Evolutionary conservation across 345 rosid species (phyloP), one percentile per base, ranked within the genome.

Genomic region (Capsella bursapastoris): DNA sequence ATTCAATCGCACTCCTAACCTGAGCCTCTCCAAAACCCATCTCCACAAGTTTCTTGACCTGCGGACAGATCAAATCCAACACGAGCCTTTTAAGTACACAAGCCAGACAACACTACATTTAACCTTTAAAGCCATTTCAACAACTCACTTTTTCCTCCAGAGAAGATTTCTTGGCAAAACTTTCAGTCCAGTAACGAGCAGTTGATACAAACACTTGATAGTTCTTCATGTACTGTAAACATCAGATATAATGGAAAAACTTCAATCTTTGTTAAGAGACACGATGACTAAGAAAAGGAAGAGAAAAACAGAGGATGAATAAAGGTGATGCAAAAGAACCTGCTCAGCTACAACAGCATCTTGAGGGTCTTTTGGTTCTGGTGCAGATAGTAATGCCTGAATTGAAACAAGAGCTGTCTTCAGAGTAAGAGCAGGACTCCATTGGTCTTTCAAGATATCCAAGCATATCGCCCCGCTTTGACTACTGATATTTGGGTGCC

Each of bases 401-500:
- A 96, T 66, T 41, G 99, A 96, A 70, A 92, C 94, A 71, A 96
- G 97, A 15, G 99, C 98, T 4, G 99, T 96, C 87, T 96, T 96
- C 68, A 96, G 68, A 58, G 99, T 96, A 61, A 96, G 92, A 50
- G 99, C 99, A 4, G 99, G 99, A 83, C 99, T 96, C 99, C 99
- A 96, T 45, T 96, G 99, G 64, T 92, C 99, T 83, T 92, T 92
- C 87, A 96, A 81, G 79, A 96, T 82, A 86, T 96, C 99, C 79
- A 96, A 84, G 84, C 99, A 96, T 64, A 92, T 96, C 27, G 98
- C 99, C 18, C 98, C 99, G 66, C 97, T 96, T 78, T 96, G 99
- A 70, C 99, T 92, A 89, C 99, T 96, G 14, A 92, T 90, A 75
- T 96, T 96, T 8, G 99, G 99, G 69, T 96, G 99, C 99, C 99